Conservation (phyloP, 108 stramenopile species). For the Cyclostephanos tholiformis region DNA sequence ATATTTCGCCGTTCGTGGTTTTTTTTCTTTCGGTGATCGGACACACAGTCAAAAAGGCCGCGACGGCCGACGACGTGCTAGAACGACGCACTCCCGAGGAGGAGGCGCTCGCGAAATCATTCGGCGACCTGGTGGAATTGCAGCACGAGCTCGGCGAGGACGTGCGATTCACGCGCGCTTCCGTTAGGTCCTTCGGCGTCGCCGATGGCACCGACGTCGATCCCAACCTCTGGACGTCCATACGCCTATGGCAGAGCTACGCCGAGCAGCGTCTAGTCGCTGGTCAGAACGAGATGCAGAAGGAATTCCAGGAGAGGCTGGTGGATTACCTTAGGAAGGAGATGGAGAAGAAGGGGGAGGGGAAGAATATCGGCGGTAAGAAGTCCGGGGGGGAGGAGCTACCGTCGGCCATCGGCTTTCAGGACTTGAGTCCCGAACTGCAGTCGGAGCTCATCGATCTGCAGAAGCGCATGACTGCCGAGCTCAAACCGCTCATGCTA, state of each 20-base stretch:
- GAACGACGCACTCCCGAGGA: constrained; percentile 46
- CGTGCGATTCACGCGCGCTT: constrained; percentile 79
- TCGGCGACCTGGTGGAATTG: constrained; percentile 62
- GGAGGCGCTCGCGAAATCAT: constrained; percentile 52
- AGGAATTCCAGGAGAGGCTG: constrained; percentile 81
- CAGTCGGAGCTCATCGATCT: constrained; percentile 75
- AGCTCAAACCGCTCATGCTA: constrained; percentile 70
- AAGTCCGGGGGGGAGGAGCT: constrained; percentile 56
- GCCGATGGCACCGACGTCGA: constrained; percentile 64
- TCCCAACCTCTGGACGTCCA: constrained; percentile 76
- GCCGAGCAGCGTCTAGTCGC: constrained; percentile 78
- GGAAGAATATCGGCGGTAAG: constrained; percentile 5
- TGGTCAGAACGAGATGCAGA: constrained; percentile 80
- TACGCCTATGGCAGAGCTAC: constrained; percentile 85
- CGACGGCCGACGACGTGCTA: constrained; percentile 10
- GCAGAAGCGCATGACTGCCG: constrained; percentile 77
- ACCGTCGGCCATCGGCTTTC: constrained; percentile 80
- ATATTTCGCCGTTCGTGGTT: neutral
- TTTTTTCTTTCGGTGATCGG: too few species aligned
- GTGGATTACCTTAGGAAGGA: constrained; percentile 76
- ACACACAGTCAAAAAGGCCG: constrained; percentile 23
- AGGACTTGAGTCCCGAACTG: constrained; percentile 71
- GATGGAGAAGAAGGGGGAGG: constrained; percentile 44
- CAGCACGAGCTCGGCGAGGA: constrained; percentile 85
- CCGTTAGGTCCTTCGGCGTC: constrained; percentile 61